Evolutionary conservation across 306 rosid genomes (phyloP), one percentile per base, ranked within the genome.

Genomic region (Begonia peltatifolia): DNA sequence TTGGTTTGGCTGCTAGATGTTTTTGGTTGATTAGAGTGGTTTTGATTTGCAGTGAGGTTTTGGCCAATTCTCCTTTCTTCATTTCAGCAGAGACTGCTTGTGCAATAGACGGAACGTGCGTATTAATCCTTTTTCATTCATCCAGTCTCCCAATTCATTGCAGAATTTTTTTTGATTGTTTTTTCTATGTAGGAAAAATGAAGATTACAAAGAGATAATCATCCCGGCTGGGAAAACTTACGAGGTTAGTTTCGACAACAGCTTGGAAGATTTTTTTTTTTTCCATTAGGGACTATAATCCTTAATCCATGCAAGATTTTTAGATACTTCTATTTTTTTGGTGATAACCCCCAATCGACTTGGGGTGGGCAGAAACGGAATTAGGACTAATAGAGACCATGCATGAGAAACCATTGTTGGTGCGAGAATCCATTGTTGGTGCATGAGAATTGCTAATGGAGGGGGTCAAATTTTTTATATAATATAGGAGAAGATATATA

Each of bases 41-140:
- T 62, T n/a, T 22, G 3, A 61, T 41, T 56, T 74, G 68, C 76
- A 90, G 99, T 15, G 94, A 64, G 70, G 95, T 90, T 60, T 86
- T 86, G 70, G 90, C 87, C 62, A 80, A 83, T 67, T 65, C 99
- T 6, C 99, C 99, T 15, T 90, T 90, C 77, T 86, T 90, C 66
- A 83, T 90, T 66, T 69, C 99, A 50, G 99, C 99, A 52, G 99
- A 90, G 52, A 83, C 54, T 66, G 94, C 87, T 3, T 85, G 95
- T 63, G 71, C 81, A 17, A 25, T 71, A 68, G 80, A 89, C 15
- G 71, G 20, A 62, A 64, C 94, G 99, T 86, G 52, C 71, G 60
- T 48, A 55, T 49, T 46, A 30, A 46, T 12, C 14, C 1, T 44
- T 14, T 62, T 53, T 15, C 11, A 12, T 14, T 9, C 14, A 14